phyloP scores from a whole-genome alignment of 108 stramenopile species.

The Bacterosira constricta region DNA sequence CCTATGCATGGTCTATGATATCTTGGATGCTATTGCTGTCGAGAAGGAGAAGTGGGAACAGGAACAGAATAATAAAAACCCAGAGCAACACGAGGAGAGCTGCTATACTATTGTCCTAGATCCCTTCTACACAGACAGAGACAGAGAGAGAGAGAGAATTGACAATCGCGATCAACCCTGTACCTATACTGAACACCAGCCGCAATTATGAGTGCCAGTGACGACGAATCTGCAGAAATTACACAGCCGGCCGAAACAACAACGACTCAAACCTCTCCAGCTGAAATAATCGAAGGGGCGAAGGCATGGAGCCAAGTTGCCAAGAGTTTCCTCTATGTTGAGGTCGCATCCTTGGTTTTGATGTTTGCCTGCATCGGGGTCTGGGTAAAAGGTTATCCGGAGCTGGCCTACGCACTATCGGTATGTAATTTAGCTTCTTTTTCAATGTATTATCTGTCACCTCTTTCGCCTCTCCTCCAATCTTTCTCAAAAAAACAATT shows the following conservation, averaged over 20 bases:
- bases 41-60: too few relatives aligned
- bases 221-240: background rate
- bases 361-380: constrained; percentile 39
- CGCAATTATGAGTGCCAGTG: background rate
- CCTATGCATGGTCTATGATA: too few relatives aligned
- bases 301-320: constrained; percentile 25
- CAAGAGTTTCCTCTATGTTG: constrained; percentile 38
- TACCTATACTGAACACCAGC: background rate
- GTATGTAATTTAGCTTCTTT: too few relatives aligned
- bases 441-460: too few relatives aligned
- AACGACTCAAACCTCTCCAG: background rate
- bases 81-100: too few relatives aligned
- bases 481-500: too few relatives aligned
- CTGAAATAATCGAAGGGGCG: constrained; percentile 18
- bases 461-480: too few relatives aligned
- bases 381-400: background rate
- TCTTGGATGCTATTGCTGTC: too few relatives aligned
- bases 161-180: background rate
- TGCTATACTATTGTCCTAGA: too few relatives aligned
- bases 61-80: too few relatives aligned
- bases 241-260: background rate
- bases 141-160: background rate
- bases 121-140: too few relatives aligned
- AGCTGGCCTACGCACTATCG: constrained; percentile 18
- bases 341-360: constrained; percentile 32